Percentiles rank a stretch among this genome's conserved stretches.
Conservation (phyloP, 164 flowering plant genomes). For the Taxillus chinensis region DNA sequence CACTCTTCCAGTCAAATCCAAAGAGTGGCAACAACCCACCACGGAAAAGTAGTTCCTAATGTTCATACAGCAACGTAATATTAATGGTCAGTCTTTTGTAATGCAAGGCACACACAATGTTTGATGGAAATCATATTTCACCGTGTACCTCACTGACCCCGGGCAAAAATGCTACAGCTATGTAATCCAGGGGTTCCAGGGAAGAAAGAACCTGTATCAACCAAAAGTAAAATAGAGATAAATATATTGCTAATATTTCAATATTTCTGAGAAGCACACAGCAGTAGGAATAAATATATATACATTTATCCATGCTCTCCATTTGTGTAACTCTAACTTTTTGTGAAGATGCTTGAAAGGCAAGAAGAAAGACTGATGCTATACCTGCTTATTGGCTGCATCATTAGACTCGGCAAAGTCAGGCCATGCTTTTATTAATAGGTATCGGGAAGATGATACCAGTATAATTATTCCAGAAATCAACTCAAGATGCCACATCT, state of each 20-base stretch:
- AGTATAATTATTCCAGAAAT: slow-evolving; percentile 51
- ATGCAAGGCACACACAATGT: not conserved
- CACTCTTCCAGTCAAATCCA: slow-evolving; percentile 54
- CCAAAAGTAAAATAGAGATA: not conserved
- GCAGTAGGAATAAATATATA: too few relatives aligned
- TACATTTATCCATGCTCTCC: too few relatives aligned
- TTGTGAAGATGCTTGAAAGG: not conserved
- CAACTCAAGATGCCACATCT: slow-evolving; percentile 78
- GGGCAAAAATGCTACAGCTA: slow-evolving; percentile 67
- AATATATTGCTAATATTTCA: too few relatives aligned
- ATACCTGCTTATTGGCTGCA: slow-evolving; percentile 81
- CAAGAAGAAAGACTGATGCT: not conserved
- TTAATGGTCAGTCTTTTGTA: too few relatives aligned
- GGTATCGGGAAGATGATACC: slow-evolving; percentile 59
- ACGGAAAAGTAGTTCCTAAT: slow-evolving; percentile 81
- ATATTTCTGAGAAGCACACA: too few relatives aligned
- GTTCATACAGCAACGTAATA: not conserved
- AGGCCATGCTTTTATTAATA: slow-evolving; percentile 72
- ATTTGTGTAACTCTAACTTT: not conserved
- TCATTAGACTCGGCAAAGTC: slow-evolving; percentile 84
- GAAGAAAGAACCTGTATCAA: slow-evolving; percentile 64
- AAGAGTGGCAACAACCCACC: slow-evolving; percentile 77
- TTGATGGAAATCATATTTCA: not conserved
- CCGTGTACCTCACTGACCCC: slow-evolving; percentile 73
- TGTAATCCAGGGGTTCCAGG: slow-evolving; percentile 70